Conservation (phyloP, 1,284 basidiomycete species). For the Cerioporus squamosus region DNA sequence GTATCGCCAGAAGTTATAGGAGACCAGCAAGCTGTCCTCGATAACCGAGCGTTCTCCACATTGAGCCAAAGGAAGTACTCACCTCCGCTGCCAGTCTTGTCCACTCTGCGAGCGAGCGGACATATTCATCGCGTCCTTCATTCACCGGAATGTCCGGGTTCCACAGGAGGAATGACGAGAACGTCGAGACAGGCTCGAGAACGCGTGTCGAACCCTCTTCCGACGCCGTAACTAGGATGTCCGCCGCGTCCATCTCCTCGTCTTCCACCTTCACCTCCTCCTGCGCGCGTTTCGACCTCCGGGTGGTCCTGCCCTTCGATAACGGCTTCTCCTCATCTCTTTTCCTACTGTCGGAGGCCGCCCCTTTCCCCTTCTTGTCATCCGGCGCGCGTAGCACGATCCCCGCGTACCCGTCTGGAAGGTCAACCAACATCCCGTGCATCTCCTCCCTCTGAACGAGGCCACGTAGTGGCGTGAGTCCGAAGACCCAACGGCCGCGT, state of each 20-base stretch:
- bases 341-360: slow-evolving; percentile 21
- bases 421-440: slow-evolving; percentile 60
- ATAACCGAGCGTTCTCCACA: too few relatives aligned
- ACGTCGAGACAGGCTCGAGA: slow-evolving; percentile 54
- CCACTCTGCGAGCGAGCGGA: slow-evolving; percentile 70
- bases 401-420: slow-evolving; percentile 73
- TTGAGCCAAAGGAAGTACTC: slow-evolving; percentile 15
- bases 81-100: slow-evolving; percentile 61
- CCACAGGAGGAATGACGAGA: slow-evolving; percentile 72
- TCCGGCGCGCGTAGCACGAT: slow-evolving; percentile 52
- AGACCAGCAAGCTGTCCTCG: too few relatives aligned
- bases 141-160: slow-evolving; percentile 72
- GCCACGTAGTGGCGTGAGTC: slow-evolving; percentile 51
- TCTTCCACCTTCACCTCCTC: slow-evolving; percentile 19
- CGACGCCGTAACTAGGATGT: slow-evolving; percentile 24
- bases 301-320: slow-evolving; percentile 9
- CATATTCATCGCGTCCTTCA: slow-evolving; percentile 69
- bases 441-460: slow-evolving; percentile 75
- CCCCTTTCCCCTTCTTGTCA: slow-evolving; percentile 23
- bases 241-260: slow-evolving; percentile 29
- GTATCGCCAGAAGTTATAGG: too few relatives aligned
- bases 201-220: slow-evolving; percentile 36
- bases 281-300: slow-evolving; percentile 30
- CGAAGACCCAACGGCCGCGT: background rate
- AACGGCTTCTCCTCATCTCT: slow-evolving; percentile 6